phyloP scores from a whole-genome alignment of 2,329 filamentous ascomycete species.

The Paraconiothyrium brasiliense region DNA sequence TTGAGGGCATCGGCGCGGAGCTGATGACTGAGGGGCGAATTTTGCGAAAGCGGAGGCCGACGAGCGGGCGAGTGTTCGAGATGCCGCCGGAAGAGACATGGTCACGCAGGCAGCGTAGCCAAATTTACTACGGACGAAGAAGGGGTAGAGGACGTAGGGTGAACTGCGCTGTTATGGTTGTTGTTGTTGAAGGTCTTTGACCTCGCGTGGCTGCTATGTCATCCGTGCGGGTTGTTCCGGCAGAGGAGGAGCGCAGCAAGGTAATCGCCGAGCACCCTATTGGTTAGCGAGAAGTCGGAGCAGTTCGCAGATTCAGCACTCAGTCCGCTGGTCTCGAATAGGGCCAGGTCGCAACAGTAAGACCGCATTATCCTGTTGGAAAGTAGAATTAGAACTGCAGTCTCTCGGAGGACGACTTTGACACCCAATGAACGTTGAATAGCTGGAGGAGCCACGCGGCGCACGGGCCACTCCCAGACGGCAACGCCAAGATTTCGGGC shows the following conservation, averaged over 20 bases:
- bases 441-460: neutral
- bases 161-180: constrained; percentile 17
- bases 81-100: constrained; percentile 46
- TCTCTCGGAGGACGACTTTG: neutral
- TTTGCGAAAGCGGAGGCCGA: constrained; percentile 33
- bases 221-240: constrained; percentile 32
- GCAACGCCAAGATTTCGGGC: constrained; percentile 12
- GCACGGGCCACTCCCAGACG: neutral
- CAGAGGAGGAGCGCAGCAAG: constrained; percentile 10
- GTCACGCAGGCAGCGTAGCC: constrained; percentile 18
- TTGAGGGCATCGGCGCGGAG: constrained; percentile 51
- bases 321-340: neutral
- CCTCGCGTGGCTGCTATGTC: constrained; percentile 35
- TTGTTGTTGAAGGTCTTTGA: constrained; percentile 29
- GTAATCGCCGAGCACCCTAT: constrained; percentile 30
- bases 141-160: constrained; percentile 6
- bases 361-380: neutral
- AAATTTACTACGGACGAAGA: constrained; percentile 9
- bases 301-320: neutral
- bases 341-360: neutral
- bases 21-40: constrained; percentile 37
- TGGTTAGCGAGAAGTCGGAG: neutral
- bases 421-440: neutral
- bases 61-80: constrained; percentile 35
- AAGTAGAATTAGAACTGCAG: neutral